Conservation (phyloP, 2,329 filamentous ascomycete genomes). For the Monosporascus sp. region DNA sequence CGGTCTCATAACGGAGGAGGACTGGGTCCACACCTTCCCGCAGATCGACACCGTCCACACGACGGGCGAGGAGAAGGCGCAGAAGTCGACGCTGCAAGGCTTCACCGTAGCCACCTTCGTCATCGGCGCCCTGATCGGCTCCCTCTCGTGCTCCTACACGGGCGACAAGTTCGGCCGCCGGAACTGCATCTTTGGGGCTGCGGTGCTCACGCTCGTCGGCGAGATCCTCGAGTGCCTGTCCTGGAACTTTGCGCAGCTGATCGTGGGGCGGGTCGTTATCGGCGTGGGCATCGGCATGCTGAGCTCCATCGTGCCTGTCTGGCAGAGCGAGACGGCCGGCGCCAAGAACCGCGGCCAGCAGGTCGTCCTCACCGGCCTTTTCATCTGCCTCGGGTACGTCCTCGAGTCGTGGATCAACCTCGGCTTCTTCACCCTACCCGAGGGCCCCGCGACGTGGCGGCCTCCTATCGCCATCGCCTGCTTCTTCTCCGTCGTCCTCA, state of each 20-base stretch:
- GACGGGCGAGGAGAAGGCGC: constrained; percentile 21
- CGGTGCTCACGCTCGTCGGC: constrained; percentile 34
- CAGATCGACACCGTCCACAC: constrained; percentile 32
- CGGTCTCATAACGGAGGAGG: constrained; percentile 27
- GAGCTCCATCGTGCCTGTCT: constrained; percentile 35
- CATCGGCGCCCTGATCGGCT: constrained; percentile 30
- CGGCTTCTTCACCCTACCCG: constrained; percentile 31
- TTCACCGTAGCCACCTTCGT: constrained; percentile 32
- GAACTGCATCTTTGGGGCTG: constrained; percentile 33
- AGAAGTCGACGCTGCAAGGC: constrained; percentile 31
- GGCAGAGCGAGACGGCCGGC: constrained; percentile 32
- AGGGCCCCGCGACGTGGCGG: constrained; percentile 26
- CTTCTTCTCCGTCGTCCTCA: constrained; percentile 22
- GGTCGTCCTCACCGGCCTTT: constrained; percentile 31
- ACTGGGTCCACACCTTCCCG: constrained; percentile 32
- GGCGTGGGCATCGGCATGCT: constrained; percentile 34
- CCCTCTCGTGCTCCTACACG: constrained; percentile 29
- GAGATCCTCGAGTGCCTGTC: constrained; percentile 35
- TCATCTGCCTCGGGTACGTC: constrained; percentile 31
- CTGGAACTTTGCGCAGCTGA: constrained; percentile 34
- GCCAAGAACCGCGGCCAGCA: constrained; percentile 37
- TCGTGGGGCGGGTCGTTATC: constrained; percentile 34
- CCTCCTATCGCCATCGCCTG: constrained; percentile 29
- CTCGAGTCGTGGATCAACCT: constrained; percentile 41
- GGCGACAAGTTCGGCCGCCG: constrained; percentile 36